A percentile compares a stretch with the other conserved stretches of the same genome.
phyloP scores from a whole-genome alignment of 805 yeast species.

The Saccharomyces paradoxus region DNA sequence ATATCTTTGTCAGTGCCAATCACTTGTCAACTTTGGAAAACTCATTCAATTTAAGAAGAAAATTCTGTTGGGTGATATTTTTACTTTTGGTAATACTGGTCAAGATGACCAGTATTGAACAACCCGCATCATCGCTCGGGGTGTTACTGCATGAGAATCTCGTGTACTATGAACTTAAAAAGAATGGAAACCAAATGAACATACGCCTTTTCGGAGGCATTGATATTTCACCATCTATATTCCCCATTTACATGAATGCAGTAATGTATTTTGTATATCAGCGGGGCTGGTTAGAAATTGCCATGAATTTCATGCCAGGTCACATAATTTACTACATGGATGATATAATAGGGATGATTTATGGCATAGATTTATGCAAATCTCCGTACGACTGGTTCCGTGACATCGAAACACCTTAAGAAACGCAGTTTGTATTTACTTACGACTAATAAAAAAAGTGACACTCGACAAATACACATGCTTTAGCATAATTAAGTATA shows the following conservation, averaged over 20 bases:
- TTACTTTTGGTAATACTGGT: constrained; percentile 13
- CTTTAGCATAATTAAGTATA: neutral
- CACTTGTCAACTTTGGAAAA: constrained; percentile 23
- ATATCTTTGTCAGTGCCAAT: constrained; percentile 16
- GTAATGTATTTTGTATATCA: constrained; percentile 15
- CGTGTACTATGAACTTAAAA: constrained; percentile 21
- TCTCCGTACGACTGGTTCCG: constrained; percentile 19
- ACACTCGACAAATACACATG: neutral
- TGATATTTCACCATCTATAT: constrained; percentile 14
- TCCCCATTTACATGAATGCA: constrained; percentile 19
- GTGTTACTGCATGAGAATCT: constrained; percentile 22
- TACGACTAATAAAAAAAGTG: neutral
- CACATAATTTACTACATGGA: constrained; percentile 25
- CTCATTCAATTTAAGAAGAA: constrained; percentile 16
- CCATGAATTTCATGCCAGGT: constrained; percentile 25
- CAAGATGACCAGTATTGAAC: constrained; percentile 18
- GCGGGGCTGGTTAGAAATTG: constrained; percentile 13
- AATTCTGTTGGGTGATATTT: constrained; percentile 22
- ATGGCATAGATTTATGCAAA: constrained; percentile 23
- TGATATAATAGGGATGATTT: constrained; percentile 19
- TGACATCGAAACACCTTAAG: neutral
- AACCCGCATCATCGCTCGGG: constrained; percentile 24
- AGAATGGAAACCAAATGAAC: constrained; percentile 13
- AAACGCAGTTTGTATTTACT: neutral
- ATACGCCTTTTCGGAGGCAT: constrained; percentile 19